Percentiles rank a stretch among this genome's conserved stretches.
Evolutionary conservation across 768 basidiomycete species (phyloP).

Genomic region (Trichaptum fuscoviolaceum): DNA sequence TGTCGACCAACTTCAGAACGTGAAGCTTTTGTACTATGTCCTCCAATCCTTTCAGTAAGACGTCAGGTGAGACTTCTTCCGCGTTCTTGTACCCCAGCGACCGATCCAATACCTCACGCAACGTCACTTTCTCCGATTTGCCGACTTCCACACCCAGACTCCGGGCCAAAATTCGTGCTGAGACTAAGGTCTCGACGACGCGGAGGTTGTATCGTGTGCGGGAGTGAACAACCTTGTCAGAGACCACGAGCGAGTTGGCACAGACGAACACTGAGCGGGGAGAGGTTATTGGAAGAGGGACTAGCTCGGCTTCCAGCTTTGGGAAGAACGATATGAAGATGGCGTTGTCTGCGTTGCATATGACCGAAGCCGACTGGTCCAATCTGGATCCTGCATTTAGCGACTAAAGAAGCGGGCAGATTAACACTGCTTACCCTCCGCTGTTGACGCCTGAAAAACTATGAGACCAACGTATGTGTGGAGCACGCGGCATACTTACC

Average conservation of each 20-base stretch:
- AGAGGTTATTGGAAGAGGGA: slow-evolving; percentile 48
- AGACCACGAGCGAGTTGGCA: slow-evolving; percentile 79
- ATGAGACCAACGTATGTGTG: slow-evolving; percentile 1
- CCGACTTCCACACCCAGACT: slow-evolving; percentile 43
- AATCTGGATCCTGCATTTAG: slow-evolving; percentile 41
- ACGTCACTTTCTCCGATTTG: slow-evolving; percentile 51
- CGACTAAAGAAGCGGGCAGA: slow-evolving; percentile 10
- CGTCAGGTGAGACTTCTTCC: slow-evolving; percentile 39
- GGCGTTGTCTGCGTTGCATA: slow-evolving; percentile 63
- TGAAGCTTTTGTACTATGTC: slow-evolving; percentile 44
- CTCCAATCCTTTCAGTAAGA: slow-evolving; percentile 44
- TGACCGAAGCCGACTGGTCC: slow-evolving; percentile 89
- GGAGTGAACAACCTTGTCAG: slow-evolving; percentile 74
- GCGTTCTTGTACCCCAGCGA: slow-evolving; percentile 41
- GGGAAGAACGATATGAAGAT: slow-evolving; percentile 84
- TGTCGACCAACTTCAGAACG: slow-evolving; percentile 40
- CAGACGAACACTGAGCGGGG: slow-evolving; percentile 58
- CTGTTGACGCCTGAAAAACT: slow-evolving; percentile 55
- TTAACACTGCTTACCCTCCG: slow-evolving; percentile 52
- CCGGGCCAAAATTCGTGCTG: slow-evolving; percentile 66
- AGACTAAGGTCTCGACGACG: slow-evolving; percentile 85
- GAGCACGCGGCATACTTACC: slow-evolving; percentile 32
- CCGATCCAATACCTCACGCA: slow-evolving; percentile 62
- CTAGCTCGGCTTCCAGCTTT: slow-evolving; percentile 55
- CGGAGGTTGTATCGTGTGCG: slow-evolving; percentile 83